Evolutionary conservation across 2,329 filamentous ascomycete species (phyloP).

Genomic region (Monilinia polystroma): DNA sequence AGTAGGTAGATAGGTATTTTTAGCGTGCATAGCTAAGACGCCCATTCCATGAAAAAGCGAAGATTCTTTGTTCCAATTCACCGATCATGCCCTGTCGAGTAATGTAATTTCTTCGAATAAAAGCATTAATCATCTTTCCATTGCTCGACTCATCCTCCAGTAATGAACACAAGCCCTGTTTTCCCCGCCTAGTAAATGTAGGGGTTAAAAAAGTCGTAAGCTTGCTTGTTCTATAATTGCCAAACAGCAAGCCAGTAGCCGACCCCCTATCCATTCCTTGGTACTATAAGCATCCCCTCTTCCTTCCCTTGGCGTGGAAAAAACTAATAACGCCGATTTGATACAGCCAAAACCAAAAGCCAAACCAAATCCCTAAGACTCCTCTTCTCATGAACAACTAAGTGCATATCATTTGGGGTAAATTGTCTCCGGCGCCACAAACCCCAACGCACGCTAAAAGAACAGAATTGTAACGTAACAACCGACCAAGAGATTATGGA

Average conservation of each 20-base stretch:
- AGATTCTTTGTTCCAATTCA: background rate
- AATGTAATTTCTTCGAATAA: background rate
- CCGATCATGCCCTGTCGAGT: background rate
- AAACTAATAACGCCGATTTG: conserved; percentile 13
- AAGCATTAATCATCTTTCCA: background rate
- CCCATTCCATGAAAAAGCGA: background rate
- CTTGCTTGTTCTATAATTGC: background rate
- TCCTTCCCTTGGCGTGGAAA: background rate
- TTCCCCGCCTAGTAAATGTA: background rate
- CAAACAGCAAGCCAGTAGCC: background rate
- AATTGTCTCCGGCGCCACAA: background rate
- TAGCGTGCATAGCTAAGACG: background rate
- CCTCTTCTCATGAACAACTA: conserved; percentile 8
- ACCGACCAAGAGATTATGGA: background rate
- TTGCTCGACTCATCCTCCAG: background rate
- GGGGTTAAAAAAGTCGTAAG: background rate
- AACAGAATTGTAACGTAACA: conserved; percentile 13
- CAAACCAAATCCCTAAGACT: conserved; percentile 5
- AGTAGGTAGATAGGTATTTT: background rate
- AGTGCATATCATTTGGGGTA: background rate
- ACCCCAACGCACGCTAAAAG: conserved; percentile 15
- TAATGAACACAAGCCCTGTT: background rate
- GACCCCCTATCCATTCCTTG: background rate
- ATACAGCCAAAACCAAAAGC: conserved; percentile 16
- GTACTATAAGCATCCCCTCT: conserved; percentile 5